These are phyloP conservation scores for Cercospora citrullina DNA, from an alignment of 2,329 filamentous ascomycete genomes.

Conservation along the genomic window DNA sequence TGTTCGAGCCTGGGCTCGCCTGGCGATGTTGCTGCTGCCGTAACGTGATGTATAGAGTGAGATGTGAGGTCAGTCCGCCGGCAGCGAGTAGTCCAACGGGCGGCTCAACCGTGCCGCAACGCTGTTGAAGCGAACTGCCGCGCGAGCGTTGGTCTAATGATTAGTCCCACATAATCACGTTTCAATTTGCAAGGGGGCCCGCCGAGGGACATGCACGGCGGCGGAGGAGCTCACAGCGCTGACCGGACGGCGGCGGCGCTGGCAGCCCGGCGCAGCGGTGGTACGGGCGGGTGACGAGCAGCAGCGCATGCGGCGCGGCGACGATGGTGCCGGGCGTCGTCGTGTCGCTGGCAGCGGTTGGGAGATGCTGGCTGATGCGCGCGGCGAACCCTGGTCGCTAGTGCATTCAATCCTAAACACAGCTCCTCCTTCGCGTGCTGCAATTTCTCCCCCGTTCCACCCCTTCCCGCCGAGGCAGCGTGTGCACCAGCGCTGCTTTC, in stretches of 20 bases:
- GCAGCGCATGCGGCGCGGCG: background rate
- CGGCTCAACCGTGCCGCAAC: constrained; percentile 9
- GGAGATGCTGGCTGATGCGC: constrained; percentile 3
- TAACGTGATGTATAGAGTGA: background rate
- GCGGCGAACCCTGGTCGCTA: constrained; percentile 4
- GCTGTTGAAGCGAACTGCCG: constrained; percentile 4
- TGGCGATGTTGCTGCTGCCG: background rate
- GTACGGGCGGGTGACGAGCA: background rate
- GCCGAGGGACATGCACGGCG: background rate
- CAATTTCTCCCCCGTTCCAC: constrained; percentile 10
- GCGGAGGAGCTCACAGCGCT: background rate
- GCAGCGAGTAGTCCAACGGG: constrained; percentile 1
- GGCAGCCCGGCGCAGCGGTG: background rate
- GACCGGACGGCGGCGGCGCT: background rate
- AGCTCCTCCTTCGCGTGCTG: constrained; percentile 10
- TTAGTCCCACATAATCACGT: constrained; percentile 11
- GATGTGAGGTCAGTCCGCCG: background rate
- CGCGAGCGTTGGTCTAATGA: constrained; percentile 11
- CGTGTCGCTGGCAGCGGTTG: background rate
- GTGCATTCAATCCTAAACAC: constrained; percentile 8
- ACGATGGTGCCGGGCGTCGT: background rate
- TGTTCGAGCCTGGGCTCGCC: background rate
- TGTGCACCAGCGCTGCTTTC: constrained; percentile 6
- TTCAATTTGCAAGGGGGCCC: constrained; percentile 13
- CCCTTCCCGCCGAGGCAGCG: constrained; percentile 5